Conservation (phyloP, 2,329 filamentous ascomycete genomes). For the Trichoderma simmonsii region DNA sequence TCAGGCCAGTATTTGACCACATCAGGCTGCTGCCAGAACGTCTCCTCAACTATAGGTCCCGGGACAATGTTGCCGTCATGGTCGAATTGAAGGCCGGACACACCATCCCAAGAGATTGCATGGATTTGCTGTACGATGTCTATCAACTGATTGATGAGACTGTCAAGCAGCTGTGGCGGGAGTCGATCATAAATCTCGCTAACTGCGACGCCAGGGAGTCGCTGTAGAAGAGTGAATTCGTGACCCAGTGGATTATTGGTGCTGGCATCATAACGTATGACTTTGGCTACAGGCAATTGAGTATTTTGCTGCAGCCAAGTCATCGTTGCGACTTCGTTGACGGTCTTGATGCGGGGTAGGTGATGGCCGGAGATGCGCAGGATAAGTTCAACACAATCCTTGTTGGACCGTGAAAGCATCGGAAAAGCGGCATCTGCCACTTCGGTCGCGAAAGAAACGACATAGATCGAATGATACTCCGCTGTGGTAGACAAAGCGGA, state of each 20-base stretch:
- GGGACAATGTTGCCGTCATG: conserved; percentile 19
- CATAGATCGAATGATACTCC: background rate
- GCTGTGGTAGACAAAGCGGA: background rate
- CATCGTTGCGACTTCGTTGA: conserved; percentile 37
- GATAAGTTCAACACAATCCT: conserved; percentile 22
- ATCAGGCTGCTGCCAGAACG: conserved; percentile 35
- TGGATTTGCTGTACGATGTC: background rate
- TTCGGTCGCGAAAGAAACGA: background rate
- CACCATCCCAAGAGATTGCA: background rate
- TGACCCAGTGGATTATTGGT: background rate
- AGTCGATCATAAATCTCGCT: background rate
- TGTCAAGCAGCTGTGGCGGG: background rate
- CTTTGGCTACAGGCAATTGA: background rate
- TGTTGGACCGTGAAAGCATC: background rate
- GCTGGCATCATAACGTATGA: background rate
- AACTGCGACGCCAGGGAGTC: background rate
- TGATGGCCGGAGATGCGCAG: conserved; percentile 37
- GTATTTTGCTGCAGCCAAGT: conserved; percentile 27
- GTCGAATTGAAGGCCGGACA: background rate
- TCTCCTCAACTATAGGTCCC: conserved; percentile 34
- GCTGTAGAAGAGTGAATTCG: background rate
- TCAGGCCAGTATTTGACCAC: conserved; percentile 28
- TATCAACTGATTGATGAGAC: background rate
- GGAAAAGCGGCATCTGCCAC: background rate
- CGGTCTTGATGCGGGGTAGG: conserved; percentile 35